phyloP scores from a whole-genome alignment of 2,329 filamentous ascomycete species.

The Colletotrichum scovillei region DNA sequence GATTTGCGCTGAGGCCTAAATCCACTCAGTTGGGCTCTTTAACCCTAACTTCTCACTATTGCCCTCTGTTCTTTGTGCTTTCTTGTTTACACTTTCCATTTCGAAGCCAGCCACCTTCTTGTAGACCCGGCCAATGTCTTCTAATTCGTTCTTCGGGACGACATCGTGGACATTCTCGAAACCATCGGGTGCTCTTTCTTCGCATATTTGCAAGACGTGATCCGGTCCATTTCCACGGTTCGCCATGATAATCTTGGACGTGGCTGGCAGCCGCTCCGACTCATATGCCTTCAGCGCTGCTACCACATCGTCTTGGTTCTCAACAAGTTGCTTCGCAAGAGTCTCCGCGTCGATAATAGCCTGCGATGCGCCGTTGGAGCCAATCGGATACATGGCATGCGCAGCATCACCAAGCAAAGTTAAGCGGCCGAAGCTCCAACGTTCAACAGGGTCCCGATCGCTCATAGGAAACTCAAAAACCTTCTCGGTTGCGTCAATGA shows the following conservation, averaged over 20 bases:
- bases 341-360: conserved; percentile 24
- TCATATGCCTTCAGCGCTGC: conserved; percentile 16
- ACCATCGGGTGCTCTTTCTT: conserved; percentile 19
- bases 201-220: conserved; percentile 19
- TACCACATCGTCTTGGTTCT: neutral
- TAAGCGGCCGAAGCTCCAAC: conserved; percentile 36
- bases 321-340: conserved; percentile 2
- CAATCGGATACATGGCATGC: conserved; percentile 38
- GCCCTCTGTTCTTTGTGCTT: conserved; percentile 7
- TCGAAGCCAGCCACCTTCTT: conserved; percentile 26
- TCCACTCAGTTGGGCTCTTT: conserved; percentile 8
- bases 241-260: conserved; percentile 17
- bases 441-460: conserved; percentile 33
- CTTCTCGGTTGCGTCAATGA: conserved; percentile 18
- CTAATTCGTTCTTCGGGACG: conserved; percentile 14
- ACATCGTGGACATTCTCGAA: conserved; percentile 19
- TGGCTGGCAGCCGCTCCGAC: conserved; percentile 13
- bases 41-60: conserved; percentile 1
- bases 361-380: conserved; percentile 36
- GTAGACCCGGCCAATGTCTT: conserved; percentile 14
- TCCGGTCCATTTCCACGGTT: conserved; percentile 22
- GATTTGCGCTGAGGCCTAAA: neutral
- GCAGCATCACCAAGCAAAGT: conserved; percentile 37
- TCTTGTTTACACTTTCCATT: conserved; percentile 19
- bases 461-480: conserved; percentile 34